A percentile compares a stretch with the other conserved stretches of the same genome.
These are phyloP conservation scores for Paratrypanosoma confusum DNA, from an alignment of 208 protist species.

Conservation along the genomic window DNA sequence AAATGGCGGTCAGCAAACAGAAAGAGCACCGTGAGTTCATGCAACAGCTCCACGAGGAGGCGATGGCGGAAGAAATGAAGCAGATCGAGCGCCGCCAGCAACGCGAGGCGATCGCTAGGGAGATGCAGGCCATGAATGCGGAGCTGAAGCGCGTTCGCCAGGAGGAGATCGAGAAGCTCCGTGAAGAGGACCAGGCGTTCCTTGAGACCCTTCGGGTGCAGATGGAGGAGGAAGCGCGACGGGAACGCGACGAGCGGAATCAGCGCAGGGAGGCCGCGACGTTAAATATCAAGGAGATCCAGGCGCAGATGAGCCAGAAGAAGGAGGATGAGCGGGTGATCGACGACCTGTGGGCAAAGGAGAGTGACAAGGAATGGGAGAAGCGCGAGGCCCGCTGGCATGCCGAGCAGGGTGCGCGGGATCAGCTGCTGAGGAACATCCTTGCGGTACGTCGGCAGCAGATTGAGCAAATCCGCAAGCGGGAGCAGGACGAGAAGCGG, in stretches of 20 bases:
- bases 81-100: slow-evolving; percentile 14
- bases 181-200: slow-evolving; percentile 46
- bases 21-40: slow-evolving; percentile 55
- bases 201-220: slow-evolving; percentile 50
- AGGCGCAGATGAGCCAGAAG: slow-evolving; percentile 33
- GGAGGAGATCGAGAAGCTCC: slow-evolving; percentile 65
- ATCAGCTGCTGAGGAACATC: slow-evolving; percentile 51
- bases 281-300: slow-evolving; percentile 37
- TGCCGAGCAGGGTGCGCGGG: slow-evolving; percentile 44
- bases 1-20: slow-evolving; percentile 18
- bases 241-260: slow-evolving; percentile 24
- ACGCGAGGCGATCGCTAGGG: slow-evolving; percentile 27
- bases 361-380: slow-evolving; percentile 65
- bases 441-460: slow-evolving; percentile 67
- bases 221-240: slow-evolving; percentile 36
- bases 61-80: slow-evolving; percentile 32
- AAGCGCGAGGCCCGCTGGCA: slow-evolving; percentile 68
- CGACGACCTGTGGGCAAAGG: slow-evolving; percentile 74
- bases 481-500: slow-evolving; percentile 24
- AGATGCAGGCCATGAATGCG: slow-evolving; percentile 66
- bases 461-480: slow-evolving; percentile 56
- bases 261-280: slow-evolving; percentile 15
- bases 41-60: slow-evolving; percentile 59
- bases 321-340: slow-evolving; percentile 36
- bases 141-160: slow-evolving; percentile 46